Percentiles rank a stretch among this genome's conserved stretches.
These are phyloP conservation scores for Kickxella alabastrina DNA, from an alignment of 192 early-diverging fungal genomes.

Conservation along the genomic window DNA sequence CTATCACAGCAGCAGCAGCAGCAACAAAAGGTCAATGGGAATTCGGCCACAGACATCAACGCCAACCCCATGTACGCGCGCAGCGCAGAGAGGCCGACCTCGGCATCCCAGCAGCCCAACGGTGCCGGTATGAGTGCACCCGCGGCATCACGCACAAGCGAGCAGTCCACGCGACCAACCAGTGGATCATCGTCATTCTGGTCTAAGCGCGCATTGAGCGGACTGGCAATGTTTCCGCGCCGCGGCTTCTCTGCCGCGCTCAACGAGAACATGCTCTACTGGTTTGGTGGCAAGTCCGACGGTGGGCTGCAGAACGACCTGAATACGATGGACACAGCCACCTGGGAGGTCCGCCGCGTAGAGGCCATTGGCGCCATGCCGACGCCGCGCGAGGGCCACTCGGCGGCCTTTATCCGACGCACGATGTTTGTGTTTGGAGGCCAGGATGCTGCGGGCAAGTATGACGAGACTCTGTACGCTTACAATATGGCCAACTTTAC, in stretches of 20 bases:
- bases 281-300: slow-evolving; percentile 50
- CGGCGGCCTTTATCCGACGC: slow-evolving; percentile 50
- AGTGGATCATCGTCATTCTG: slow-evolving; percentile 29
- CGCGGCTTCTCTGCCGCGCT: slow-evolving; percentile 48
- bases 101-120: not conserved
- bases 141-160: not conserved
- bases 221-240: slow-evolving; percentile 42
- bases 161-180: not conserved
- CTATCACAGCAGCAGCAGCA: not conserved
- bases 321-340: slow-evolving; percentile 33
- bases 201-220: slow-evolving; percentile 28
- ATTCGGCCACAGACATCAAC: slow-evolving; percentile 2
- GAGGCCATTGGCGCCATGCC: slow-evolving; percentile 32
- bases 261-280: slow-evolving; percentile 32
- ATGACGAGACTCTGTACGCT: slow-evolving; percentile 48
- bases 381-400: slow-evolving; percentile 43
- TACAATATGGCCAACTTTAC: slow-evolving; percentile 51
- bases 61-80: not conserved
- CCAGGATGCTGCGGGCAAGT: slow-evolving; percentile 26
- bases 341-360: slow-evolving; percentile 32
- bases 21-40: slow-evolving; percentile 9
- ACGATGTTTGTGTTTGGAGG: slow-evolving; percentile 58
- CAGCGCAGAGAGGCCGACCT: not conserved
- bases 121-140: not conserved
- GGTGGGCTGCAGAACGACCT: slow-evolving; percentile 40